phyloP scores from a whole-genome alignment of 2,329 filamentous ascomycete species.

The Paracamarosporium sp. region DNA sequence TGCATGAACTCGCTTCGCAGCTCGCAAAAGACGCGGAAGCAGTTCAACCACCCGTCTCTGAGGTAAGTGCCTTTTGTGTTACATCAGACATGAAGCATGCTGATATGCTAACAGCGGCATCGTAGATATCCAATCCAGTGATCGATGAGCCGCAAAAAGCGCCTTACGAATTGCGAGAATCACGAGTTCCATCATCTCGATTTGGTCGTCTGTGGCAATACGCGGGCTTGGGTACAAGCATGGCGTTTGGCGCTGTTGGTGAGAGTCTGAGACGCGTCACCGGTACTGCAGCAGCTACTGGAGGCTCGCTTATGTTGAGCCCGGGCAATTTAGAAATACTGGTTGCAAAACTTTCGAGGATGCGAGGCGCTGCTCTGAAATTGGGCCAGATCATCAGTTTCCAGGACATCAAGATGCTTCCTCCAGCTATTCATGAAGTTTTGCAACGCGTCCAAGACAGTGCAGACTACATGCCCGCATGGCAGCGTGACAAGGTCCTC shows the following conservation, averaged over 20 bases:
- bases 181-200: conserved; percentile 85
- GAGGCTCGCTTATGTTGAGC: conserved; percentile 85
- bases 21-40: conserved; percentile 52
- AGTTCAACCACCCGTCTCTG: conserved; percentile 30
- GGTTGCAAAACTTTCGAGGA: conserved; percentile 89
- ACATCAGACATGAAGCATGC: conserved; percentile 29
- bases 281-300: conserved; percentile 63
- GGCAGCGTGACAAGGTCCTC: conserved; percentile 87
- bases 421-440: conserved; percentile 83
- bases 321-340: conserved; percentile 90
- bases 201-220: conserved; percentile 94
- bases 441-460: conserved; percentile 94
- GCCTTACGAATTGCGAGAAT: conserved; percentile 80
- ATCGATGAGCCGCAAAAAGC: conserved; percentile 36
- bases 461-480: conserved; percentile 97
- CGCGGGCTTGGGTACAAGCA: conserved; percentile 87
- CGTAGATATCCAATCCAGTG: conserved; percentile 42
- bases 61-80: conserved; percentile 26
- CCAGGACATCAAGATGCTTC: conserved; percentile 93
- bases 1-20: conserved; percentile 55
- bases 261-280: conserved; percentile 84
- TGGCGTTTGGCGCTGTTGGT: conserved; percentile 90
- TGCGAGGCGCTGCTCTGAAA: conserved; percentile 97
- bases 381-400: conserved; percentile 98
- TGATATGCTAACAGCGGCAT: conserved; percentile 55